Percentiles rank a stretch among this genome's conserved stretches.
Conservation (phyloP, 2,329 filamentous ascomycete species). For the Ophiostoma sp. region DNA sequence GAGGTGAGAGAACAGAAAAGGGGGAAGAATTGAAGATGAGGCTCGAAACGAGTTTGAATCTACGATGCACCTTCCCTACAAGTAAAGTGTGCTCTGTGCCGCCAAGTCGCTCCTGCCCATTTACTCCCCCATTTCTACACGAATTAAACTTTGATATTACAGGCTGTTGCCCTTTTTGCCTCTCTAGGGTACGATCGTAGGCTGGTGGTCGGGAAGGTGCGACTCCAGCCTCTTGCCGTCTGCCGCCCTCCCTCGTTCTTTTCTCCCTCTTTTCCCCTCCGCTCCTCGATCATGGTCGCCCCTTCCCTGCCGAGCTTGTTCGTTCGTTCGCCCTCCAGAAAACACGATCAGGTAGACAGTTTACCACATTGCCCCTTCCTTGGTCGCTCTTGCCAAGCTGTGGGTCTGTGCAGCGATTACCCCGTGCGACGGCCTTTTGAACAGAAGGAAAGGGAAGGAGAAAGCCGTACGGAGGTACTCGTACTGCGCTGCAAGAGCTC, state of each 20-base stretch:
- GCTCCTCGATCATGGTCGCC: background rate
- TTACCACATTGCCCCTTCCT: slow-evolving; percentile 12
- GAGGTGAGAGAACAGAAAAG: background rate
- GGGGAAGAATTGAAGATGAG: background rate
- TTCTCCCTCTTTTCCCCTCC: background rate
- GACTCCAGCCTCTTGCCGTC: slow-evolving; percentile 6
- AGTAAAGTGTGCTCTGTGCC: background rate
- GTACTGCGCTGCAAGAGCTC: background rate
- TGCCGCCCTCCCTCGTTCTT: background rate
- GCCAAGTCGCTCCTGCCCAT: slow-evolving; percentile 4
- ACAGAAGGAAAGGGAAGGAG: background rate
- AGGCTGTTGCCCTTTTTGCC: slow-evolving; percentile 10
- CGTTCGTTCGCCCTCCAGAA: background rate
- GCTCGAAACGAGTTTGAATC: background rate
- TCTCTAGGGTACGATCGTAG: background rate
- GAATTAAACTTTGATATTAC: background rate
- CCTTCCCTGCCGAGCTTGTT: background rate
- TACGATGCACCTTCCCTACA: background rate
- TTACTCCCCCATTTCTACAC: background rate
- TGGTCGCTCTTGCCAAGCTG: slow-evolving; percentile 2
- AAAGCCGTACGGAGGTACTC: no score
- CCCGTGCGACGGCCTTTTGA: background rate
- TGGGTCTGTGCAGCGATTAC: background rate
- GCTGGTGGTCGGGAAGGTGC: background rate
- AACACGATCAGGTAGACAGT: background rate